Evolutionary conservation across 2,329 filamentous ascomycete species (phyloP), one percentile per base, ranked within the genome.

Genomic region (Orbilia ellipsospora): DNA sequence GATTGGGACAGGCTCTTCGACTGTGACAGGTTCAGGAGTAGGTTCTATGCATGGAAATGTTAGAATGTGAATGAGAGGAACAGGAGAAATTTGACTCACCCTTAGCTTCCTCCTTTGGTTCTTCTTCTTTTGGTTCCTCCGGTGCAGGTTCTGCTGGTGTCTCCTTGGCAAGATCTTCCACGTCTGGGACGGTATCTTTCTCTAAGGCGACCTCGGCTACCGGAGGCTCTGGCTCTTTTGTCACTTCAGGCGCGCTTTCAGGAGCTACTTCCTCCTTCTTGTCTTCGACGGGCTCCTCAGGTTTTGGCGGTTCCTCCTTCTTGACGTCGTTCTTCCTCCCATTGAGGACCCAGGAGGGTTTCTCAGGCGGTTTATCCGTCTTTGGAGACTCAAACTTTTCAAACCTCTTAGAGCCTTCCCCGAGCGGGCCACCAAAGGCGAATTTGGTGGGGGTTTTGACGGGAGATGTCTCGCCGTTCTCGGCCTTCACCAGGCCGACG

Each of bases 401-500:
- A 23, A 70, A 69, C 16, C 62, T 66, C 56, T 69, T 77, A 6
- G 68, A 64, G 23, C 59, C 66, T n/a, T 61, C 68, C 10, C 65
- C 73, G 2, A 77, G 68, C 8, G 77, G 62, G 40, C 65, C 62
- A 5, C 70, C 70, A 40, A 74, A 74, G n/a, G 62, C 70, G 28
- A 74, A 68, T 42, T 52, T 74, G n/a, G 70, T 74, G 12, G 77
- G 67, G 10, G 70, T 60, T 52, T 75, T 78, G 7, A 77, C 40
- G 18, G 67, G 55, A 6, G 78, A 78, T 8, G 60, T 69, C 12
- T 77, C 60, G 10, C 72, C 70, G 36, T 76, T 59, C 26, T 57
- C 61, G 5, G 31, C 31, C 57, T 78, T 79, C 50, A 77, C 62
- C 36, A 80, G 55, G 4, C 79, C 79, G 20, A 78, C 63, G 4